Base-by-base conservation (phyloP, 2,329 filamentous ascomycete genomes). In the Blastomyces emzantsi region DNA sequence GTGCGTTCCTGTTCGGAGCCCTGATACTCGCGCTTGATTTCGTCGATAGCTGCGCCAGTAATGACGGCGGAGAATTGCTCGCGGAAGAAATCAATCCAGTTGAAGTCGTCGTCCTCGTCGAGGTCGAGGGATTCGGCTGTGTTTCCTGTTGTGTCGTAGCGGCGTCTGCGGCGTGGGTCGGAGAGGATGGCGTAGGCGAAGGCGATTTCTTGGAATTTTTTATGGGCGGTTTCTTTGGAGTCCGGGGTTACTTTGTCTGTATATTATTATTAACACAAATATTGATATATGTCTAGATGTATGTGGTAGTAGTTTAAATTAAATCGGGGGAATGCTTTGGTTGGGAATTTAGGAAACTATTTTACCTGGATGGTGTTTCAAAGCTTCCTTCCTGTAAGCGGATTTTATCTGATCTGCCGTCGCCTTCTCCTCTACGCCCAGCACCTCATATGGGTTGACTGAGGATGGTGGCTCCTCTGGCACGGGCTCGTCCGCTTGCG, bases 151-250 rank as follows among this genome's bases (percentile, higher is more conserved):
- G 84, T 82, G 73, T 99, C 93, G 79, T 96, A 99, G 64, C 90
- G 89, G 69, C 87, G 86, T 69, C 94, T 89, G 62, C 94, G 86
- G 25, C 82, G 81, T 28, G 88, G 82, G 69, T 97, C 90, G 41
- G 90, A 96, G 45, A 99, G 89, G 60, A 99, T 85, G 43, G 92
- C 93, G 73, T 97, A 96, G 61, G 94, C 93, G 71, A 97, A 93
- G 30, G 93, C 93, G 69, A 99, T 87, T 69, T 89, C 82, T 76
- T 99, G 94, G 75, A 99, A 99, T 62, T 84, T 88, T 65, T 82
- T 81, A 70, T 96, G 88, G 1, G 94, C 93, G 52, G 83, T 79
- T 33, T 87, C 82, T 72, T 90, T 91, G 61, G 87, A 79, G 28
- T 86, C 82, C 0, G 84, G 80, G 19, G 85, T 69, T 3, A 87